Base-by-base conservation (phyloP, 768 basidiomycete genomes). In the Termitomyces sp. region DNA sequence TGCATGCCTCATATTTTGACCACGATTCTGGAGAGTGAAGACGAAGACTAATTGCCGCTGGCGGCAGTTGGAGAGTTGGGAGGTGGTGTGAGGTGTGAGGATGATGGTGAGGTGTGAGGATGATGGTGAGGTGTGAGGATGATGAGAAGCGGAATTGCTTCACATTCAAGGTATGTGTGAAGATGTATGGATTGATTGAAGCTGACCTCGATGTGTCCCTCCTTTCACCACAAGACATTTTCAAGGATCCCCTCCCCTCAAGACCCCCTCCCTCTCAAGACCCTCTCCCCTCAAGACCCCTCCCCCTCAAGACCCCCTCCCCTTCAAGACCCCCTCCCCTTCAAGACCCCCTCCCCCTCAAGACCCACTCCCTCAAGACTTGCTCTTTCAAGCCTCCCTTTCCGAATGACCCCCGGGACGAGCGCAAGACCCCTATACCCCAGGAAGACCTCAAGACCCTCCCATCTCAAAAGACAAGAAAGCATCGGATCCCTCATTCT, bases 1-100 rank as follows among this genome's bases (percentile, higher is more conserved):
- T 53, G 46, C 11, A 15, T 37, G 2, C 55, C 49, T 6, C 55
- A 50, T 50, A 37, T 33, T 31, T 43, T 50, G 26, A 40, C 33
- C 3, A 38, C 48, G 21, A 52, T 52, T 33, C 37, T 53, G 28
- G 54, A 55, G 31, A 54, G 56, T 6, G 28, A 12, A 35, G 54
- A 59, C 2, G 58, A 59, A 43, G 54, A 59, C 0, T 50, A 26
- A 56, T 43, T 31, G 35, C 30, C 49, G 55, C 41, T 42, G 55
- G 48, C 30, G 40, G 55, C 14, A 31, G 28, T 41, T 23, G 42
- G 49, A 33, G 37, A 26, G 19, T 28, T 10, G 4, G 1, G 15
- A 17, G 15, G 37, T 5, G 31, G 31, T 10, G 28, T 3, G 17
- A 40, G 49, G 26, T 8, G 28, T 35, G 35, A 38, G 37, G 35